Conservation (phyloP, 1,139 yeast genomes). For the Ashbya aceris region DNA sequence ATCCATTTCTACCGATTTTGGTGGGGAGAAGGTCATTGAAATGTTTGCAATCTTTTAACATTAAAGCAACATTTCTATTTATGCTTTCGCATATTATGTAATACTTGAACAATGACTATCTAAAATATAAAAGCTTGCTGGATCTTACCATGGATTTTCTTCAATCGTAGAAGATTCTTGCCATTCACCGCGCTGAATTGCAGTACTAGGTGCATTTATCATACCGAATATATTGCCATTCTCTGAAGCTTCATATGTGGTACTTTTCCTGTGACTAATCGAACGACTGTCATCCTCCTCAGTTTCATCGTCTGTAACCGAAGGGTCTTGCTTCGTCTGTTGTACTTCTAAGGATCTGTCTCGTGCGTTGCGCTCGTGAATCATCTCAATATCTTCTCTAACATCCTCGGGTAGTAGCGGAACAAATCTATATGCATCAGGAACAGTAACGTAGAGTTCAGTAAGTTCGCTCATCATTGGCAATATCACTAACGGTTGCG, state of each 20-base stretch:
- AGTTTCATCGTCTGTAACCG: too few species aligned
- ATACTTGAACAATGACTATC: too few species aligned
- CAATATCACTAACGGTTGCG: constrained; percentile 33
- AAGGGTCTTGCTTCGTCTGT: too few species aligned
- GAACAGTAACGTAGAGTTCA: constrained; percentile 52
- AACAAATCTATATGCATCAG: constrained; percentile 38
- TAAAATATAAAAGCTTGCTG: too few species aligned
- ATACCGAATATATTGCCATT: constrained; percentile 15
- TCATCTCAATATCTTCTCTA: constrained; percentile 55
- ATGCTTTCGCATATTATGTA: too few species aligned
- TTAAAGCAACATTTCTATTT: not conserved
- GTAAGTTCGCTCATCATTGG: constrained; percentile 55
- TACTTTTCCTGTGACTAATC: not conserved
- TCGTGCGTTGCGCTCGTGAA: constrained; percentile 35
- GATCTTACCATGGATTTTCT: constrained; percentile 27
- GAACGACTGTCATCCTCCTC: constrained; percentile 4
- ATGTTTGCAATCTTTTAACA: not conserved
- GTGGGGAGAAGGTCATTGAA: too few species aligned
- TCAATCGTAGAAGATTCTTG: constrained; percentile 21
- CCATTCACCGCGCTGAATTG: constrained; percentile 22
- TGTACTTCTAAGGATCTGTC: constrained; percentile 1
- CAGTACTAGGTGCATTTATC: constrained; percentile 18
- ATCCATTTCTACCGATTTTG: too few species aligned
- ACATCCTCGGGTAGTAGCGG: constrained; percentile 55
- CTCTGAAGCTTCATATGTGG: not conserved